Conservation (phyloP, 495 filamentous ascomycete genomes). For the Cenococcum geophilum region DNA sequence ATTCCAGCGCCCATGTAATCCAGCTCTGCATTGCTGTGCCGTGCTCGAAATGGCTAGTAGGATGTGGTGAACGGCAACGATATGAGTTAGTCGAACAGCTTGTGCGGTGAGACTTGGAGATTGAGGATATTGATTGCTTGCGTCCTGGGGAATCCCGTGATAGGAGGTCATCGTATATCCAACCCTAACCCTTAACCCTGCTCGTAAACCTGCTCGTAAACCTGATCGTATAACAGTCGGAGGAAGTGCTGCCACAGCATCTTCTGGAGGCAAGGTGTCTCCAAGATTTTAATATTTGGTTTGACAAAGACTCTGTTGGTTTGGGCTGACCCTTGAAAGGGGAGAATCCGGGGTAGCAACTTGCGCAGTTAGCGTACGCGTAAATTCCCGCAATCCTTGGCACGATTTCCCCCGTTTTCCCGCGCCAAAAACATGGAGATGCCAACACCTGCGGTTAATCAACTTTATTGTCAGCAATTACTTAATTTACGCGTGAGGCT, state of each 20-base stretch:
- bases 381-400: too few relatives aligned
- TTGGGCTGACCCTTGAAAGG: neutral
- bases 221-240: too few relatives aligned
- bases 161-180: slow-evolving; percentile 25
- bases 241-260: slow-evolving; percentile 20
- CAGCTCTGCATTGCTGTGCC: slow-evolving; percentile 3
- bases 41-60: slow-evolving; percentile 9
- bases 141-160: slow-evolving; percentile 28
- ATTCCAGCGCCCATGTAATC: slow-evolving; percentile 10
- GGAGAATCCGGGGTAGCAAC: neutral
- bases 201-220: too few relatives aligned
- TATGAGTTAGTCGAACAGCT: slow-evolving; percentile 14
- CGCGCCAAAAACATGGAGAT: too few relatives aligned
- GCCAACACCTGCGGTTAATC: too few relatives aligned
- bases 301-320: neutral
- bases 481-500: too few relatives aligned
- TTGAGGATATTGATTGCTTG: slow-evolving; percentile 19
- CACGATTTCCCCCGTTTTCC: too few relatives aligned
- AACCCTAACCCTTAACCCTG: too few relatives aligned
- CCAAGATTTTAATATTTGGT: neutral
- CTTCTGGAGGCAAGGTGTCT: slow-evolving; percentile 6
- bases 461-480: too few relatives aligned
- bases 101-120: slow-evolving; percentile 22
- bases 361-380: too few relatives aligned
- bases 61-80: slow-evolving; percentile 18